Base-by-base conservation (phyloP, 495 filamentous ascomycete species). In the Bryoglossum gracile region DNA sequence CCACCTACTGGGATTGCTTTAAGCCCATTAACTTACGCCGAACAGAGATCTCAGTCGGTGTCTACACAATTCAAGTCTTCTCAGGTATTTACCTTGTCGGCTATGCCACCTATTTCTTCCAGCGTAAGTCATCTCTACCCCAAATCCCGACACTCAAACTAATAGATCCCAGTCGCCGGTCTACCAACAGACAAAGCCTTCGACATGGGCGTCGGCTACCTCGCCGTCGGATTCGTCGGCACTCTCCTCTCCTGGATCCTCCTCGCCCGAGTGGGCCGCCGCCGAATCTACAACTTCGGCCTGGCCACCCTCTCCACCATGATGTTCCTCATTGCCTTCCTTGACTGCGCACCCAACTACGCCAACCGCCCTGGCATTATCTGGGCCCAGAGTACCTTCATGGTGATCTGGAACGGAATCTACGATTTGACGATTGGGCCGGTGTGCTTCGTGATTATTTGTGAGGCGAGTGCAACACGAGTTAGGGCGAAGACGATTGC, bases 41-140 rank as follows among this genome's bases (percentile, higher is more conserved):
- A 35, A 89, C 85, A 3, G 80, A 84, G 50, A 83, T 86, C 49
- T 73, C 78, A 43, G 78, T 75, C 60, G 70, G 80, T 61, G 73
- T 77, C 38, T 90, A 83, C 80, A 69, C 78, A 8, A 82, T 86
- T 30, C 86, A 89, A 64, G 80, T 81, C 11, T 65, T 87, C 17
- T 80, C 73, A 46, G 85, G 84, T 9, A 82, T 80, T 48, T 73
- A 76, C 0, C 76, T 89, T 60, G 81, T 79, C 34, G 78, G 78
- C 24, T 86, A 84, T 56, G 73, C 75, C 0, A 80, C 81, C 18
- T 83, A 82, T 52, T 85, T 88, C 61, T 74, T 82, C 58, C 65
- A 80, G 51, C 75, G 80, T n/a, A n/a, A n/a, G n/a, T n/a, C n/a
- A n/a, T n/a, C n/a, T n/a, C n/a, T n/a, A n/a, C n/a, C n/a, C n/a